Conservation (phyloP, 177 flowering plant genomes). For the Tripterygium wilfordii region DNA sequence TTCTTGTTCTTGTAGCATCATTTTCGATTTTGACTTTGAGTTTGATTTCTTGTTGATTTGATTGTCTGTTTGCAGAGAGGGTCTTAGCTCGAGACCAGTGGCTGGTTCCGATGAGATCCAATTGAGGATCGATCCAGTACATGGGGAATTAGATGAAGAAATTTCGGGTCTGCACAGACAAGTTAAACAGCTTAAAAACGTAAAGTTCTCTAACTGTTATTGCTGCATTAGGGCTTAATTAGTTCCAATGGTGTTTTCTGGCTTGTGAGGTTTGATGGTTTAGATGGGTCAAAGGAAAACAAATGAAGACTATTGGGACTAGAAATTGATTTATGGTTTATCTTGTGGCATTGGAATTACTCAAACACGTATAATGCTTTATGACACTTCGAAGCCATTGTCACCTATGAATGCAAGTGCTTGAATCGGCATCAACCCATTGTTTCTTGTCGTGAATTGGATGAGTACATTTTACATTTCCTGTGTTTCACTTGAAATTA, state of each 20-base stretch:
- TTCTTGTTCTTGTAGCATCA: too few species aligned
- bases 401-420: too few species aligned
- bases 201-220: not conserved
- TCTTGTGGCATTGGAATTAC: not conserved
- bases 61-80: slow-evolving; percentile 59
- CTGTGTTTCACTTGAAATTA: too few species aligned
- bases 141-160: slow-evolving; percentile 18
- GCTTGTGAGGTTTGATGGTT: not conserved
- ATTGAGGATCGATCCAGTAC: slow-evolving; percentile 22
- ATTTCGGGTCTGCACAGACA: slow-evolving; percentile 19
- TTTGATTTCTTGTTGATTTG: too few species aligned
- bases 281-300: not conserved
- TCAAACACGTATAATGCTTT: too few species aligned
- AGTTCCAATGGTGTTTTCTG: not conserved
- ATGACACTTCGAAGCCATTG: too few species aligned
- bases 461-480: too few species aligned
- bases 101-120: slow-evolving; percentile 20
- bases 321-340: not conserved
- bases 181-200: slow-evolving; percentile 15
- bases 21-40: too few species aligned
- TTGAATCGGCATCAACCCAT: too few species aligned
- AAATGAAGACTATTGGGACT: not conserved
- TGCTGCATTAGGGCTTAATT: not conserved
- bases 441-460: too few species aligned
- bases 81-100: slow-evolving; percentile 41